Conservation (phyloP, 192 early-diverging fungal genomes). For the Entophlyctis helioformis region DNA sequence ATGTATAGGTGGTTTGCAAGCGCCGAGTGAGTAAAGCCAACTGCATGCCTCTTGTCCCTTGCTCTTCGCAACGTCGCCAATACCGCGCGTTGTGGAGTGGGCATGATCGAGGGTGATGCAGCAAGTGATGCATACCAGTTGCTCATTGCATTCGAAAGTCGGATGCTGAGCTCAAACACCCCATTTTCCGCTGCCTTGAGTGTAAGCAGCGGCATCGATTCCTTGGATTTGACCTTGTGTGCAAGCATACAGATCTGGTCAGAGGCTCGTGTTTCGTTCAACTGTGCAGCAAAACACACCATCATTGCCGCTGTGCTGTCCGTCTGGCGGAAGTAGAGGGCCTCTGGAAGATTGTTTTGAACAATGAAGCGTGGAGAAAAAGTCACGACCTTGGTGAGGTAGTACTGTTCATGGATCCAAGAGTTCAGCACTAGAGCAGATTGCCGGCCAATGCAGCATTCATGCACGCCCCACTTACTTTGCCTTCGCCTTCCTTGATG, state of each 20-base stretch:
- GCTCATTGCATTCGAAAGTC: constrained; percentile 49
- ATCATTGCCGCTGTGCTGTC: constrained; percentile 36
- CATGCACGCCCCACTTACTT: constrained; percentile 49
- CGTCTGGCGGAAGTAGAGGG: constrained; percentile 62
- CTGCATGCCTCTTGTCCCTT: too few relatives aligned
- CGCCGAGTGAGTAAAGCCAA: too few relatives aligned
- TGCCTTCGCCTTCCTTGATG: constrained; percentile 80
- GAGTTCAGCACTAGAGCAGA: too few relatives aligned
- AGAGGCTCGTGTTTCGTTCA: too few relatives aligned
- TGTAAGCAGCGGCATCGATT: constrained; percentile 55
- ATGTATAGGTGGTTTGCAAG: too few relatives aligned
- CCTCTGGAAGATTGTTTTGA: constrained; percentile 63
- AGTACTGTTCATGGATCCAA: too few relatives aligned
- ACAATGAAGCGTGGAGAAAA: constrained; percentile 84
- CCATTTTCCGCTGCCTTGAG: constrained; percentile 37
- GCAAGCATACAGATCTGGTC: too few relatives aligned
- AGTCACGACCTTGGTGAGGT: constrained; percentile 75
- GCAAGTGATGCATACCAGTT: constrained; percentile 61
- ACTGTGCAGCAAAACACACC: too few relatives aligned
- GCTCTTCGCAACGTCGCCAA: too few relatives aligned
- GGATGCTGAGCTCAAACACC: constrained; percentile 49
- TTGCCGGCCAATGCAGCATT: too few relatives aligned
- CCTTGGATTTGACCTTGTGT: constrained; percentile 33
- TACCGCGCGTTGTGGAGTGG: too few relatives aligned
- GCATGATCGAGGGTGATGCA: too few relatives aligned